Evolutionary conservation across 163 green algal genomes (phyloP), one percentile per base, ranked within the genome.

Genomic region (Volvox carteri): DNA sequence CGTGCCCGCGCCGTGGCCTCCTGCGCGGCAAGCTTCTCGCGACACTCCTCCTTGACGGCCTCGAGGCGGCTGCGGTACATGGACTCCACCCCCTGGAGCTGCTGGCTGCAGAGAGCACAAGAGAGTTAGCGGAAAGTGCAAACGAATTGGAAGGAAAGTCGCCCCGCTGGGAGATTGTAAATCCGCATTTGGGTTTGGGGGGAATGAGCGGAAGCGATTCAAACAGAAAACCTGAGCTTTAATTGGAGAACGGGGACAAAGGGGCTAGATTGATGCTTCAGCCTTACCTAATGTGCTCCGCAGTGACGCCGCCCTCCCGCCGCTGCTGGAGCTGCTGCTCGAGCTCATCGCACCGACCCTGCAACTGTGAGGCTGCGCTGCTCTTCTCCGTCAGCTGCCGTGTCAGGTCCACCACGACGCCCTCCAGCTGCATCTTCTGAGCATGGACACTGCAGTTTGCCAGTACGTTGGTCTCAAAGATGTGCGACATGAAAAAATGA

Each of bases 271-370:
- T n/a, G n/a, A n/a, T n/a, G n/a, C n/a, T n/a, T n/a, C 14, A 28
- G 39, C 25, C 14, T 76, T 76, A 87, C 80, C 80, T 87, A 62
- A 87, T 42, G n/a, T 68, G n/a, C 62, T 78, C 62, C 28, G 62
- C 80, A 7, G 62, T 87, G n/a, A 87, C 62, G 7, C 30, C 56
- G 44, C 19, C 67, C 0, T 33, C 30, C 33, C 42, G 80, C 62
- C 68, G 44, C 44, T 72, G 7, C 44, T 67, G 44, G 14, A 87
- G 62, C n/a, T 87, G 58, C 19, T 16, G 44, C 30, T 68, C 30
- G 12, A 87, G 80, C 33, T 42, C 44, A 4, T 39, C 62, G 44
- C 80, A 87, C 2, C 78, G 78, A 7, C 44, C 39, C 78, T 76
- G 56, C 42, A 78, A 44, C 33, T 78, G 80, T 21, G 28, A 7